phyloP scores from a whole-genome alignment of 1,139 yeast species.

The Scheffersomyces segobiensis region DNA sequence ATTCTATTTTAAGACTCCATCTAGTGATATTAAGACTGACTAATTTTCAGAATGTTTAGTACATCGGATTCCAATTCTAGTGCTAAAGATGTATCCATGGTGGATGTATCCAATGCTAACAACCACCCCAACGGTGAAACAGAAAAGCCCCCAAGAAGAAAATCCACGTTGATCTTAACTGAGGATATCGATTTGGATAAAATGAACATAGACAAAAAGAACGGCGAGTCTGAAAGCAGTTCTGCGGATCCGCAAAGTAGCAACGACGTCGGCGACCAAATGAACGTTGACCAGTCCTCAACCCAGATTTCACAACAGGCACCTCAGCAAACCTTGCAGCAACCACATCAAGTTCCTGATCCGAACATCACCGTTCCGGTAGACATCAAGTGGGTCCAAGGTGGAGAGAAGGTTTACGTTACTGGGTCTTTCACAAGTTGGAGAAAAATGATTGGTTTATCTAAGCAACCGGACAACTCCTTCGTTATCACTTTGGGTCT shows the following conservation, averaged over 20 bases:
- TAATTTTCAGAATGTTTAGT: constrained; percentile 1
- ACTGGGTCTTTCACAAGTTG: constrained; percentile 54
- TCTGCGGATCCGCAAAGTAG: constrained; percentile 3
- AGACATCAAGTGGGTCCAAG: constrained; percentile 90
- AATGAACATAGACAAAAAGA: constrained; percentile 29
- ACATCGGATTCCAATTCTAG: constrained; percentile 5
- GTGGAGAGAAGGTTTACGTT: constrained; percentile 78
- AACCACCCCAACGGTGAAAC: constrained; percentile 9
- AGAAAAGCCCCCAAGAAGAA: constrained; percentile 33
- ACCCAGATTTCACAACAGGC: constrained; percentile 1
- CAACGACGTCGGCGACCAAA: constrained; percentile 12
- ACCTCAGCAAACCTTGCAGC: constrained; percentile 11
- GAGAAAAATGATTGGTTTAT: constrained; percentile 53
- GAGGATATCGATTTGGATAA: constrained; percentile 43
- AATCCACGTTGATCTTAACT: constrained; percentile 42
- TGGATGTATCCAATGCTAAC: constrained; percentile 38
- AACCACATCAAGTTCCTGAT: constrained; percentile 16
- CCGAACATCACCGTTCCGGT: constrained; percentile 60
- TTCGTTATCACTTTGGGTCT: constrained; percentile 45
- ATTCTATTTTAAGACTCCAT: no score
- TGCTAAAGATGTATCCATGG: constrained; percentile 42
- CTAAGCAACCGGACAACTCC: constrained; percentile 46
- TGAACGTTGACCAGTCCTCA: constrained; percentile 4
- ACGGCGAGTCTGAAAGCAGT: constrained; percentile 2
- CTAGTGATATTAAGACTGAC: no score